Base-by-base conservation (phyloP, 345 rosid species). In the Salix brachista region DNA sequence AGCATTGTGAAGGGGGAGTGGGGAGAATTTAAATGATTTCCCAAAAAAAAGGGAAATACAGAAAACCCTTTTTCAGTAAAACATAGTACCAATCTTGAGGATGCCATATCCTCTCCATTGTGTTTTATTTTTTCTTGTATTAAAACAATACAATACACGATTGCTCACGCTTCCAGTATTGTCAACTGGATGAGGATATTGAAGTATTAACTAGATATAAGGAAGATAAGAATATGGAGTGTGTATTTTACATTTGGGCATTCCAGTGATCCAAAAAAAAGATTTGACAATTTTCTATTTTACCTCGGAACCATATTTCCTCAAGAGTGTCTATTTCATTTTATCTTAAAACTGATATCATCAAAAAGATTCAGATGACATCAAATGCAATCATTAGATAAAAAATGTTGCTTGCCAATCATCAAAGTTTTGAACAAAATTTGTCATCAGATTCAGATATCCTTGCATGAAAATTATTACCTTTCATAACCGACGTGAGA, bases 401-500 rank as follows among this genome's bases (percentile, higher is more conserved):
- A 30, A 28, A 26, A 19, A 70, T 26, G 32, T 18, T 18, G 23
- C 42, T 62, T 18, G 30, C 66, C 2, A 2, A 36, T 66, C 34
- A 25, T 67, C 54, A 52, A 37, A 4, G 64, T 50, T 69, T 23
- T 44, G 28, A 30, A 23, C 7, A 46, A 46, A 46, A 12, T 42
- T 41, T 42, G 46, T 12, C 4, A 46, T 46, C 18, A 46, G 1
- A 46, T 46, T 46, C 4, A 14, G 18, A 46, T 46, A 46, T 46
- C 52, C 52, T 46, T 0, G 14, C 18, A 41, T 72, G 26, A 39
- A 73, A 6, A 37, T 60, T 65, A n/a, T 52, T 77, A 91, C 95
- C 92, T 87, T 75, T 74, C 81, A 16, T 70, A 82, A 80, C 79
- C 81, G 56, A 72, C 65, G 74, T 69, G 62, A 68, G 82, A 71